A percentile compares a stretch with the other conserved stretches of the same genome.
These are phyloP conservation scores for Xylaria telfairii DNA, from an alignment of 495 filamentous ascomycete genomes.

Conservation along the genomic window DNA sequence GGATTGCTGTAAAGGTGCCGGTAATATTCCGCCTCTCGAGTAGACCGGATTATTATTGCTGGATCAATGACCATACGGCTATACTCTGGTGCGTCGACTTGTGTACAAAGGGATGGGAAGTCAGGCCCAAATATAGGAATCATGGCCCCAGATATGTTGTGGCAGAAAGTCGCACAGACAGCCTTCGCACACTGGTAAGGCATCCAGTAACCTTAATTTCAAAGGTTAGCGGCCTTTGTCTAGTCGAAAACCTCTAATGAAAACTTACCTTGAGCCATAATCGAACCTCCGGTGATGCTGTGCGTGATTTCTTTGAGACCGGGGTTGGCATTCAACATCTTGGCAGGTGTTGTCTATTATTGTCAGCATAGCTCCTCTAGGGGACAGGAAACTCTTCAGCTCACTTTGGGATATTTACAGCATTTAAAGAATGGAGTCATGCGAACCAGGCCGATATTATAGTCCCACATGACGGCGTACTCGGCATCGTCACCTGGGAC, in stretches of 20 bases:
- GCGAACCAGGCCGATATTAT: conserved; percentile 91
- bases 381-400: conserved; percentile 4
- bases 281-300: conserved; percentile 91
- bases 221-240: conserved; percentile 6
- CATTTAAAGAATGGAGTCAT: conserved; percentile 96
- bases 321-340: conserved; percentile 77
- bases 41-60: conserved; percentile 62
- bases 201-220: conserved; percentile 87
- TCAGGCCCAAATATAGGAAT: conserved; percentile 86
- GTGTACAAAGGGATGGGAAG: conserved; percentile 77
- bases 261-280: conserved; percentile 82
- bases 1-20: conserved; percentile 42
- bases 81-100: conserved; percentile 59
- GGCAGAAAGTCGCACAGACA: conserved; percentile 86
- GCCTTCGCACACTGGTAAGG: conserved; percentile 84
- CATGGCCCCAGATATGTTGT: conserved; percentile 78
- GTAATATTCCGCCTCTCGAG: conserved; percentile 57
- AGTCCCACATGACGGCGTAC: conserved; percentile 94
- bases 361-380: conserved; percentile 25
- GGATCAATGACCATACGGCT: conserved; percentile 72
- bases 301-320: conserved; percentile 86
- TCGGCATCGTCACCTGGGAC: conserved; percentile 67
- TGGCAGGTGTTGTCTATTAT: conserved; percentile 78
- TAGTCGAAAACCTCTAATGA: background rate
- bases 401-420: conserved; percentile 82